phyloP scores from a whole-genome alignment of 371 early-diverging fungal species.

The Mortierella sp. region DNA sequence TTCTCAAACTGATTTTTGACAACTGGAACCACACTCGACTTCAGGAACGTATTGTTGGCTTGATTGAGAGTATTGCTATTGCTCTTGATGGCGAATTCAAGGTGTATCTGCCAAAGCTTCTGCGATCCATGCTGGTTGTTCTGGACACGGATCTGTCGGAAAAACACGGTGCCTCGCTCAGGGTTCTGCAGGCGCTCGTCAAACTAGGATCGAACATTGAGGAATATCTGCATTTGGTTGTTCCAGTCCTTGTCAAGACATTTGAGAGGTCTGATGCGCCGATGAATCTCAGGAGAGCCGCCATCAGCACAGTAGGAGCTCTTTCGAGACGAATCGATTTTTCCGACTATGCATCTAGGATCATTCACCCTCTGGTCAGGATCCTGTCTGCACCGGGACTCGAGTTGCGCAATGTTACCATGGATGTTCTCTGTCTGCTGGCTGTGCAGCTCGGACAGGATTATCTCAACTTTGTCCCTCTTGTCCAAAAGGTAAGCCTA shows the following conservation, averaged over 20 bases:
- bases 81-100: constrained; percentile 93
- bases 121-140: constrained; percentile 75
- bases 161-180: constrained; percentile 77
- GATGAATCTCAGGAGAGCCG: constrained; percentile 73
- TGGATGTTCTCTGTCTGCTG: constrained; percentile 89
- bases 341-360: constrained; percentile 90
- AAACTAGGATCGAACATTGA: constrained; percentile 92
- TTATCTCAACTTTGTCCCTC: constrained; percentile 91
- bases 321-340: constrained; percentile 87
- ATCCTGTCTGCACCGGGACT: constrained; percentile 69
- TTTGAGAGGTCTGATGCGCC: constrained; percentile 85
- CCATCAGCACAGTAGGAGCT: constrained; percentile 85
- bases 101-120: constrained; percentile 78
- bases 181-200: constrained; percentile 88
- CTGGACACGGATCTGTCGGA: constrained; percentile 88
- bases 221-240: constrained; percentile 92
- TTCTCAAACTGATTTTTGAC: constrained; percentile 83
- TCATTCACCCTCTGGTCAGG: constrained; percentile 91
- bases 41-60: constrained; percentile 84
- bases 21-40: constrained; percentile 84
- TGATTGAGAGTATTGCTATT: constrained; percentile 90
- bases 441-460: constrained; percentile 90
- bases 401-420: constrained; percentile 78
- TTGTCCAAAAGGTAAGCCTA: constrained; percentile 78
- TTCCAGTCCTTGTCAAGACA: constrained; percentile 88